Base-by-base conservation (phyloP, 2,329 filamentous ascomycete species). In the Colletotrichum abscissum region DNA sequence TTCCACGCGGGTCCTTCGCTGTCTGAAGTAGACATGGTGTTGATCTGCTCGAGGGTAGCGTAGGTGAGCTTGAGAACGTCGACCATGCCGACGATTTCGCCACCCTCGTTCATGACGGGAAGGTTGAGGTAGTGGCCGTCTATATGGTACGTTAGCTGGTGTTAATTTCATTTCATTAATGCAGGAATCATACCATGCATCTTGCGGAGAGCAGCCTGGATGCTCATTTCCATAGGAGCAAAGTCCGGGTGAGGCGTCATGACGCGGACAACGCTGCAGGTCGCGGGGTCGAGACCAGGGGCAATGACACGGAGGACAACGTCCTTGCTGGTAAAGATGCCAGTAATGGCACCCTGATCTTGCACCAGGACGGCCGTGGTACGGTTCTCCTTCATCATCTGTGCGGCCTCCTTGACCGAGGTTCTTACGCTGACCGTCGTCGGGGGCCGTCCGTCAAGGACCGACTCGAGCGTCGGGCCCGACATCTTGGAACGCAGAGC, bases 191-290 rank as follows among this genome's bases (percentile, higher is more conserved):
- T 85, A 97, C 95, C 95, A 82, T 99, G 97, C 97, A 99, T 99
- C 89, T 99, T 99, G 79, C 97, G 93, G 67, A 99, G 91, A 79
- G 97, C 97, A 77, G 96, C 95, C 86, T 99, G 97, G 80, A 99
- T 98, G 83, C 92, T 98, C 97, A 99, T 98, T 83, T 98, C 96
- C 86, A 97, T 94, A 35, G 97, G 95, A 69, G 97, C 97, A 89
- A 99, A 99, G 83, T 99, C 97, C 7, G 97, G 97, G 82, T 99
- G 97, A 76, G 97, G 97, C 42, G 97, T 99, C 97, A 99, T 99
- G 77, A 99, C 97, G 78, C 97, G 93, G 76, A 99, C 96, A 74
- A 99, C 97, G 82, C 96, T 98, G 89, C 97, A 99, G 80, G 93
- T 98, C 73, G 92, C 89, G 58, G 97, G 97, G 82, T 99, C 97